Base-by-base conservation (phyloP, 1,284 basidiomycete genomes). In the Hemileia vastatrix region DNA sequence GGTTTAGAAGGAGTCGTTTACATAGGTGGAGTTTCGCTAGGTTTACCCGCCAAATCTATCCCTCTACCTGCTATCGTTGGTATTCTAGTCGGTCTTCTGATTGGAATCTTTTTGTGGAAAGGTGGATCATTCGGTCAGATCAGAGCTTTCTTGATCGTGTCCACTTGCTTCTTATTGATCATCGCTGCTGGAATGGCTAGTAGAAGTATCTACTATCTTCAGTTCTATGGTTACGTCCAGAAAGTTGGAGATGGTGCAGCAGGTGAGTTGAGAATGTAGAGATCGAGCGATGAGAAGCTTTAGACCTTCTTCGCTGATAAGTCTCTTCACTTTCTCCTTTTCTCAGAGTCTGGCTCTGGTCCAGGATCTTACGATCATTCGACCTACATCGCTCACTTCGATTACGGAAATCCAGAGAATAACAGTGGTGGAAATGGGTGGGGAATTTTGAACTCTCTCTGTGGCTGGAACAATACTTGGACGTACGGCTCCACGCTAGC, bases 1-100 rank as follows among this genome's bases (percentile, higher is more conserved):
- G 91, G 90, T 72, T 81, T 95, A 68, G 92, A 95, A 76, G 90
- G 88, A 1, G 86, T 94, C 64, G 81, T 95, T 66, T 95, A 94
- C 73, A 90, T 94, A 55, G 88, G 91, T 15, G 90, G 91, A 63
- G 78, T 94, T 44, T 84, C 90, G 2, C 83, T 95, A 51, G 85
- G 85, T 45, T 82, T 88, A 71, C 79, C 83, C 1, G 91, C 87
- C 1, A 82, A 81, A 1, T 83, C 90, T 2, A 93, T 94, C 70
- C 92, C 92, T 1, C 84, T 94, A 54, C 86, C 91, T 6, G 83
- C 89, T 57, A 85, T 95, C 65, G 82, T 86, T 40, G 91, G 90
- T 49, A 77, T 95, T 63, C 75, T 90, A 56, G 82, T 82, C 58
- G 92, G 91, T 27, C 76, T 86, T 52, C 65, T 83, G 54, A 80